Percentiles rank a stretch among this genome's conserved stretches.
phyloP scores from a whole-genome alignment of 176 grass and related monocot species.

The Musa acuminata region DNA sequence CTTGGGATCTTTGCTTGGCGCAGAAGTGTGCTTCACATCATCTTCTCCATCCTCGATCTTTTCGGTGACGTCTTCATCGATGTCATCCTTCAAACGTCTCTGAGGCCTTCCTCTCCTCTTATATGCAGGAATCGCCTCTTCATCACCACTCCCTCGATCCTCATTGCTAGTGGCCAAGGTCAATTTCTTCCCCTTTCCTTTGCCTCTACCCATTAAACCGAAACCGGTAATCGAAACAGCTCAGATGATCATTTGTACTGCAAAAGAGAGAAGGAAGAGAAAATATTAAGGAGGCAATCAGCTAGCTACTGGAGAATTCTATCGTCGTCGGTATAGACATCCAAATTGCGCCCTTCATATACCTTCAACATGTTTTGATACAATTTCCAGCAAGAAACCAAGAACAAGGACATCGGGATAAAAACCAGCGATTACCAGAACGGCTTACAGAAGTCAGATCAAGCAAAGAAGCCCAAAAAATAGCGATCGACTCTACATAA shows the following conservation, averaged over 20 bases:
- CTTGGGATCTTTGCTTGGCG: constrained; percentile 22
- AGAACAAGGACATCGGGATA: not conserved
- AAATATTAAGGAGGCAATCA: constrained; percentile 1
- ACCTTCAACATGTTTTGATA: not conserved
- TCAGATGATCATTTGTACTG: constrained; percentile 11
- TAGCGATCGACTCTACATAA: not conserved
- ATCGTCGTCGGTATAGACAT: not conserved
- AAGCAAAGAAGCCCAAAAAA: not conserved
- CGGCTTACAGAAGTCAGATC: not conserved
- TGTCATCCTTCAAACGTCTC: constrained; percentile 38
- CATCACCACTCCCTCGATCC: constrained; percentile 48
- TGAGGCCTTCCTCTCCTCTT: constrained; percentile 75
- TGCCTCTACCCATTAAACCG: constrained; percentile 64
- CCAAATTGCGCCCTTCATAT: no score
- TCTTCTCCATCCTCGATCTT: constrained; percentile 36
- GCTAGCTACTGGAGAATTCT: not conserved
- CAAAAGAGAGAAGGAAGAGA: not conserved
- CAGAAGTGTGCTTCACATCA: constrained; percentile 25
- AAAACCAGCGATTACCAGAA: not conserved
- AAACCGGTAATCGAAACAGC: constrained; percentile 6
- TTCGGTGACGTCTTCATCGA: constrained; percentile 33
- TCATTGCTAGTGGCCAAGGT: constrained; percentile 42
- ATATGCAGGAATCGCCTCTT: constrained; percentile 45
- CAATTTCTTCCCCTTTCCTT: constrained; percentile 56
- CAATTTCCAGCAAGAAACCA: not conserved